Evolutionary conservation across 2,329 filamentous ascomycete genomes (phyloP), one percentile per base, ranked within the genome.

Genomic region (Clonostachys rhizophaga): DNA sequence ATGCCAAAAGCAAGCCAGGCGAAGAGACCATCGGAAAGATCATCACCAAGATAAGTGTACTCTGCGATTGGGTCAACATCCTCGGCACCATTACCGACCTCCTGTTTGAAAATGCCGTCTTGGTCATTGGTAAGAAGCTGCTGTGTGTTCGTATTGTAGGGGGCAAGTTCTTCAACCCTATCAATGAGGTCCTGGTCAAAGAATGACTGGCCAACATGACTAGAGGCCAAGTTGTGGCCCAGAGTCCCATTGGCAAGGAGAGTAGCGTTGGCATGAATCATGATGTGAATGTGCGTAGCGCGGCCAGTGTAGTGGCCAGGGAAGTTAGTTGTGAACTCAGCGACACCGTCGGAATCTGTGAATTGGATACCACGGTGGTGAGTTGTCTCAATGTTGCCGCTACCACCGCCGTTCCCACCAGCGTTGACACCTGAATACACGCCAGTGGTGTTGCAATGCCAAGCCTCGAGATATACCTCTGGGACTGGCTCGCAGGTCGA

Each of bases 131-230:
- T 64, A 4, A 74, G 81, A 34, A 75, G 47, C 0, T 59, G 52
- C 53, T 73, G 69, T 0, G 61, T 69, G 59, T 78, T 79, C 45
- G 58, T 58, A 36, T 54, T 61, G 59, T 79, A 79, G 2, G 80
- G 78, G 2, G 62, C 56, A 0, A 65, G 64, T 16, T 62, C 56
- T 48, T 81, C 76, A 41, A 83, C 78, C 18, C 66, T 57, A 5
- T 61, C 51, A 49, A 81, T 72, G 30, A 86, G 72, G 46, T 71
- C 68, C 55, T 84, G 75, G 60, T 84, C 79, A 57, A 83, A 79
- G 66, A 81, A 85, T 47, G 82, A 62, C 60, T 86, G 81, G n/a
- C 82, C 81, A 33, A 84, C 73, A 59, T 85, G 79, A 6, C 78
- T 74, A 46, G 79, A 71, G 34, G 62, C 62, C 40, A 60, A 60